Conservation (phyloP, 2,329 filamentous ascomycete species). For the Parafenestella ontariensis region DNA sequence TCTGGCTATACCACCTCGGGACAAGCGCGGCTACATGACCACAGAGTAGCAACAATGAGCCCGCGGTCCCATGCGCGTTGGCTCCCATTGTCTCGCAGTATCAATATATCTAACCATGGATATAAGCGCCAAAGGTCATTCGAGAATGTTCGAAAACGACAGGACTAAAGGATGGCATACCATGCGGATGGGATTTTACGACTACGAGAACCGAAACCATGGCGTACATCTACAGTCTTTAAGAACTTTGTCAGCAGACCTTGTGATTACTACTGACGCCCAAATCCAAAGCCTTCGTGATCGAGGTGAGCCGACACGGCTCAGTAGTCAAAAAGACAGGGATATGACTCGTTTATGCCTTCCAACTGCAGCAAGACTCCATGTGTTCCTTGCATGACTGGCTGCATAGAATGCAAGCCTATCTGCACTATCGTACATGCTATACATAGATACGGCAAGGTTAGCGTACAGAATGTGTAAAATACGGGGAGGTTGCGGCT, state of each 20-base stretch:
- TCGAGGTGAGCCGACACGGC: background rate
- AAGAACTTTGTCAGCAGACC: background rate
- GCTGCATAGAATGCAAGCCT: background rate
- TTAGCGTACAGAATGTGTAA: background rate
- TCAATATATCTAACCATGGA: background rate
- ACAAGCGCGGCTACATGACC: background rate
- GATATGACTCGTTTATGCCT: background rate
- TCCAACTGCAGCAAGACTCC: background rate
- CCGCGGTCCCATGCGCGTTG: slow-evolving; percentile 3
- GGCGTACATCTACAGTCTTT: background rate
- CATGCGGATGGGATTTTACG: background rate
- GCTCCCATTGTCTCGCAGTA: slow-evolving; percentile 5
- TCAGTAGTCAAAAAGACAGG: background rate
- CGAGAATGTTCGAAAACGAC: background rate
- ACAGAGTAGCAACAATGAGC: background rate
- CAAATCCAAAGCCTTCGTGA: background rate
- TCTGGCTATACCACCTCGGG: background rate
- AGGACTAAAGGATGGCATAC: background rate
- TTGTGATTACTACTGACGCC: background rate
- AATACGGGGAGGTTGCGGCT: background rate
- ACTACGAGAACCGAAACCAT: background rate
- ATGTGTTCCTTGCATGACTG: slow-evolving; percentile 1
- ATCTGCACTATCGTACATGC: background rate
- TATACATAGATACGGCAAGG: background rate
- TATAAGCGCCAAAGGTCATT: background rate